Conservation (phyloP, 352 stramenopile species). For the Achlya hypogyna region DNA sequence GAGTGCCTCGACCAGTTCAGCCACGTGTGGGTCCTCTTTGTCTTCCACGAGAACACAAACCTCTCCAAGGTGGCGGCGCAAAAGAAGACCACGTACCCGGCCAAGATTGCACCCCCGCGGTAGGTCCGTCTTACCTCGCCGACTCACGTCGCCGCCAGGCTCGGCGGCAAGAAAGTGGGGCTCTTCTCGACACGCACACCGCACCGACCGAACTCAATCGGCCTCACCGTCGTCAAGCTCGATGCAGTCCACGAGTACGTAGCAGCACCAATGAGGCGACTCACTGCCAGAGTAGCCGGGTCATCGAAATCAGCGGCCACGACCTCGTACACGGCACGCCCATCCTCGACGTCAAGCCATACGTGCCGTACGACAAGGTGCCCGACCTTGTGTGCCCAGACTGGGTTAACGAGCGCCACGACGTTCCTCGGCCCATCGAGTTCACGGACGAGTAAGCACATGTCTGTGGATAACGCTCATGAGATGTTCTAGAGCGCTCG, state of each 20-base stretch:
- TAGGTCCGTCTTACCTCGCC: conserved; percentile 11
- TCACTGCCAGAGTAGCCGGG: conserved; percentile 25
- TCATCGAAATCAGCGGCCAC: conserved; percentile 87
- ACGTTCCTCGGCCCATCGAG: conserved; percentile 38
- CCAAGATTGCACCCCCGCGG: conserved; percentile 74
- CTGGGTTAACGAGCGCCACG: conserved; percentile 56
- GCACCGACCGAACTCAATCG: conserved; percentile 94
- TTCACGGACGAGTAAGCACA: conserved; percentile 31
- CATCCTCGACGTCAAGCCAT: conserved; percentile 97
- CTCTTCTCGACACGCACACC: conserved; percentile 95
- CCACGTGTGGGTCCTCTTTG: conserved; percentile 85
- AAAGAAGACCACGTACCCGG: conserved; percentile 54
- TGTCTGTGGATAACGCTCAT: background rate
- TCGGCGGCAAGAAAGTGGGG: conserved; percentile 79
- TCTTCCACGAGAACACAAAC: conserved; percentile 89
- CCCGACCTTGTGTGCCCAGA: conserved; percentile 42
- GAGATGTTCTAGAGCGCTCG: conserved; percentile 21
- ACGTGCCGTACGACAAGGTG: conserved; percentile 83
- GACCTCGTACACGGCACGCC: conserved; percentile 95
- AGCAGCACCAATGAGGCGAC: background rate
- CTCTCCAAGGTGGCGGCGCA: conserved; percentile 48
- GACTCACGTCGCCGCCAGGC: conserved; percentile 21
- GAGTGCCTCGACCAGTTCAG: conserved; percentile 81
- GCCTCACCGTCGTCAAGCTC: conserved; percentile 85
- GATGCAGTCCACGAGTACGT: conserved; percentile 65